Percentiles rank a stretch among this genome's conserved stretches.
These are phyloP conservation scores for Boletus pseudo-olivaceus DNA, from an alignment of 768 basidiomycete species.

Conservation along the genomic window DNA sequence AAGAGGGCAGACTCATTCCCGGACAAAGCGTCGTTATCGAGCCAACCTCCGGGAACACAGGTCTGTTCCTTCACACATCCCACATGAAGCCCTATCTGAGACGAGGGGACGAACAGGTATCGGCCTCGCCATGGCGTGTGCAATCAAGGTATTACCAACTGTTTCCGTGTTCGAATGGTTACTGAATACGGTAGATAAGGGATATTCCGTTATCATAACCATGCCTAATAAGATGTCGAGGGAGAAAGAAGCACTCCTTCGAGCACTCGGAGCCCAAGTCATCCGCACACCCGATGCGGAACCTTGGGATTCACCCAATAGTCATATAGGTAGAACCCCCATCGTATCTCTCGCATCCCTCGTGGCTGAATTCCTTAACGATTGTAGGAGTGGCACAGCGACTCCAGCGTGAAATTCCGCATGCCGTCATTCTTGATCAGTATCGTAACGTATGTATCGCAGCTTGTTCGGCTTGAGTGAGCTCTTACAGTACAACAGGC, in stretches of 20 bases:
- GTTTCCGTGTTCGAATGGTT: slow-evolving; percentile 26
- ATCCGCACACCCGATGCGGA: slow-evolving; percentile 91
- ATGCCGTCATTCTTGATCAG: slow-evolving; percentile 91
- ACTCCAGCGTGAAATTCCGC: slow-evolving; percentile 72
- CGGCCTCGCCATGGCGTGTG: slow-evolving; percentile 88
- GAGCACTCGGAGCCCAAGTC: slow-evolving; percentile 91
- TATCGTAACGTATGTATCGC: slow-evolving; percentile 63
- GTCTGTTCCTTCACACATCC: slow-evolving; percentile 38
- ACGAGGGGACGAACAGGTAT: slow-evolving; percentile 53
- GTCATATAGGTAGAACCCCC: slow-evolving; percentile 79
- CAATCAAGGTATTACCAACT: slow-evolving; percentile 70
- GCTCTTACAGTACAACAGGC: slow-evolving; percentile 36
- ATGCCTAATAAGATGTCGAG: slow-evolving; percentile 95
- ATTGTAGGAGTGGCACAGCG: slow-evolving; percentile 80
- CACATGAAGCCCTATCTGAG: not conserved
- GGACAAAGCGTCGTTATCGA: slow-evolving; percentile 93
- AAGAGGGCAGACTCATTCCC: slow-evolving; percentile 77
- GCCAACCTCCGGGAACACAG: slow-evolving; percentile 95
- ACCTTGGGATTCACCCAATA: slow-evolving; percentile 84
- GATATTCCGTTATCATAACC: slow-evolving; percentile 86
- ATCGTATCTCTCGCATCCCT: slow-evolving; percentile 37
- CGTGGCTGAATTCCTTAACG: slow-evolving; percentile 88
- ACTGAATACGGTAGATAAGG: slow-evolving; percentile 85
- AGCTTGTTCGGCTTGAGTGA: not conserved
- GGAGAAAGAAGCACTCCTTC: slow-evolving; percentile 91